Evolutionary conservation across 768 basidiomycete species (phyloP).

Genomic region (Xerocomus spinulosus): DNA sequence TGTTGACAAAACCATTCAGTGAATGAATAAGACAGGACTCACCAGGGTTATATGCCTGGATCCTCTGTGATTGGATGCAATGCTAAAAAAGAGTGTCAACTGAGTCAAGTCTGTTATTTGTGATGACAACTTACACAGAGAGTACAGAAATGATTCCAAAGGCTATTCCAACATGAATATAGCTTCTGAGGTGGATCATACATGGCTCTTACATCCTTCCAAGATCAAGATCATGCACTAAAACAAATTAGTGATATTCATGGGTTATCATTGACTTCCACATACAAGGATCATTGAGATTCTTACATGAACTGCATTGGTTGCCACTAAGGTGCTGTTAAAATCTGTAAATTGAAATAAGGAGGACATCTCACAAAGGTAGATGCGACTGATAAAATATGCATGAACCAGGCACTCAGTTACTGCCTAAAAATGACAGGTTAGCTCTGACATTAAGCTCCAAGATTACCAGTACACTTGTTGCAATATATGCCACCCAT

Average conservation of each 20-base stretch:
- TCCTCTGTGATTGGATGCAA: neutral
- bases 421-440: conserved; percentile 1
- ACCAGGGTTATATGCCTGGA: neutral
- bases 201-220: conserved; percentile 16
- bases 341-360: neutral
- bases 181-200: neutral
- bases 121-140: conserved; percentile 12
- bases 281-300: conserved; percentile 19
- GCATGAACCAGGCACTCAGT: conserved; percentile 23
- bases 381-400: conserved; percentile 21
- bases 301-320: neutral
- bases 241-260: neutral
- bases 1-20: neutral
- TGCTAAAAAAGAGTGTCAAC: conserved; percentile 5
- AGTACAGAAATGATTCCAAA: conserved; percentile 12
- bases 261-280: neutral
- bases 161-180: conserved; percentile 9
- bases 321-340: conserved; percentile 10
- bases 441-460: conserved; percentile 2
- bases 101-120: too few species aligned
- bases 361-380: conserved; percentile 15
- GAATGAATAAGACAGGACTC: neutral
- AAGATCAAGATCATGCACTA: conserved; percentile 16
- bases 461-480: conserved; percentile 9
- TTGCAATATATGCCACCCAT: conserved; percentile 8